phyloP scores from a whole-genome alignment of 2,329 filamentous ascomycete species.

The Verticillium tricorpus region DNA sequence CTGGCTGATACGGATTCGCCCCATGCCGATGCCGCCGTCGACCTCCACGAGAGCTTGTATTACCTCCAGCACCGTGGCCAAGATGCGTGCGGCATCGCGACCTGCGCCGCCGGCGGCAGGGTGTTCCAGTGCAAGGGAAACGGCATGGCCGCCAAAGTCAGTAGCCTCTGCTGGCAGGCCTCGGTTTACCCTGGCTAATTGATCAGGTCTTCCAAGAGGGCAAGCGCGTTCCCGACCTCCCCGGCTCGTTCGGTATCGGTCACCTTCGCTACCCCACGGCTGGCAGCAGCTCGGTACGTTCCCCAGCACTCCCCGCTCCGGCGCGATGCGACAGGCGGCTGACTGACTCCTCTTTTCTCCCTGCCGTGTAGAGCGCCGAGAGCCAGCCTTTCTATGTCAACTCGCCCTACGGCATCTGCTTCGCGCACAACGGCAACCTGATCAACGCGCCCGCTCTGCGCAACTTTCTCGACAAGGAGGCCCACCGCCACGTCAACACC shows the following conservation, averaged over 20 bases:
- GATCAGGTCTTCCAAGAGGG: too few species aligned
- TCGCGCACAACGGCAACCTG: conserved; percentile 84
- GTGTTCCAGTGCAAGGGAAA: conserved; percentile 90
- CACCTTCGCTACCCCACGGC: conserved; percentile 82
- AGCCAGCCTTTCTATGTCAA: conserved; percentile 81
- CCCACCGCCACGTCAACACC: conserved; percentile 83
- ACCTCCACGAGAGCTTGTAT: conserved; percentile 67
- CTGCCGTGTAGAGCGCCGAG: conserved; percentile 36
- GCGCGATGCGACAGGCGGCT: too few species aligned
- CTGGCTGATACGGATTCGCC: too few species aligned
- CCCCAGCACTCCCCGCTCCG: too few species aligned
- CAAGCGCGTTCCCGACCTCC: too few species aligned
- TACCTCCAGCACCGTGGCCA: conserved; percentile 70
- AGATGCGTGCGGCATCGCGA: conserved; percentile 82
- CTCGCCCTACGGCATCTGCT: conserved; percentile 74
- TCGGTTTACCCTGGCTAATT: too few species aligned
- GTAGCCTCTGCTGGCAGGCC: too few species aligned
- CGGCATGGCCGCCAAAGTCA: conserved; percentile 76
- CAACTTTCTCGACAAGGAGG: conserved; percentile 68
- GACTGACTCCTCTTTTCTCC: too few species aligned
- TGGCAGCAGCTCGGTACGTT: conserved; percentile 46
- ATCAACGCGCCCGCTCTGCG: conserved; percentile 70
- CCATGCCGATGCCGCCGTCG: conserved; percentile 44
- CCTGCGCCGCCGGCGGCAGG: conserved; percentile 66
- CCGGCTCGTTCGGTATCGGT: conserved; percentile 42